Evolutionary conservation across 2,329 filamentous ascomycete species (phyloP).

Genomic region (Ophiostoma ips): DNA sequence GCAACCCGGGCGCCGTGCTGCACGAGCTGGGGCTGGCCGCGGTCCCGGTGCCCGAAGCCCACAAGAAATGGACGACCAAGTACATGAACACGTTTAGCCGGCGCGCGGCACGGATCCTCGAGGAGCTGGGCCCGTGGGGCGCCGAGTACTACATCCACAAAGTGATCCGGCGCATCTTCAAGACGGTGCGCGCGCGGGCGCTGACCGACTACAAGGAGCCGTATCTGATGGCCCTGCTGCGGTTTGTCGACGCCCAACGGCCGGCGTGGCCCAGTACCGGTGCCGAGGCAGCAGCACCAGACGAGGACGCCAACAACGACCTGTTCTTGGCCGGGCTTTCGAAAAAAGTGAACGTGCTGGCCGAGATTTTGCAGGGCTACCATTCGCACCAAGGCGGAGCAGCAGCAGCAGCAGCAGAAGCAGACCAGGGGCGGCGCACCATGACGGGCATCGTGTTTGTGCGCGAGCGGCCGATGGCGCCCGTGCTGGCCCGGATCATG

Average conservation of each 20-base stretch:
- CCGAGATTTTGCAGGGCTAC: slow-evolving; percentile 30
- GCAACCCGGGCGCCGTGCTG: neutral
- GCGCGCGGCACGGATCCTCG: slow-evolving; percentile 35
- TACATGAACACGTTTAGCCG: slow-evolving; percentile 42
- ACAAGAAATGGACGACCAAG: neutral
- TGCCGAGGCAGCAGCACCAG: neutral
- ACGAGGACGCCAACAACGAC: neutral
- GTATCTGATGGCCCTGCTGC: slow-evolving; percentile 38
- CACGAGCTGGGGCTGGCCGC: neutral
- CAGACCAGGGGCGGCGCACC: neutral
- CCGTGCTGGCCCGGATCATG: slow-evolving; percentile 45
- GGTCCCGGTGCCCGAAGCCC: no score
- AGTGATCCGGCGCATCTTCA: slow-evolving; percentile 23
- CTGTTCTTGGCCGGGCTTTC: slow-evolving; percentile 22
- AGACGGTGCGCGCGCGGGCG: neutral
- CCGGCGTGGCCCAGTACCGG: neutral
- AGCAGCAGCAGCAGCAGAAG: neutral
- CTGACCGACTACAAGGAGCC: slow-evolving; percentile 30
- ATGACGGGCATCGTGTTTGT: slow-evolving; percentile 53
- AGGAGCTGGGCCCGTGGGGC: slow-evolving; percentile 54
- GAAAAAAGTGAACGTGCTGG: slow-evolving; percentile 41
- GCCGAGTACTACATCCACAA: slow-evolving; percentile 49
- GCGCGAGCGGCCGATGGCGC: slow-evolving; percentile 45
- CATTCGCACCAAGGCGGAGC: neutral
- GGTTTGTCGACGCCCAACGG: neutral